Percentiles rank a stretch among this genome's conserved stretches.
Evolutionary conservation across 768 basidiomycete species (phyloP).

Genomic region (Amanita phalloides): DNA sequence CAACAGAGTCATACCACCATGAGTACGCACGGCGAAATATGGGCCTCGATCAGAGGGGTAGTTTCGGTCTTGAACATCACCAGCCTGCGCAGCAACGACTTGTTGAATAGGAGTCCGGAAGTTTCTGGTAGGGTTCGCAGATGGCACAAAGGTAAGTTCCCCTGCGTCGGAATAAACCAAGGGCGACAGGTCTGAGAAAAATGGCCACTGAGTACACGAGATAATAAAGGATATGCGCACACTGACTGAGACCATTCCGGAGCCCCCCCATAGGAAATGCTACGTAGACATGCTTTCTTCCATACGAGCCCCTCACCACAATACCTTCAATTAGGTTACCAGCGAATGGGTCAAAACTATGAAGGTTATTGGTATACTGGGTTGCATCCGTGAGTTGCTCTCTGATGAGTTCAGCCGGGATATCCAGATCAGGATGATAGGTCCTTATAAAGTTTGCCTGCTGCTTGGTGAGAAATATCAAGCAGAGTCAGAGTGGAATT

Average conservation of each 20-base stretch:
- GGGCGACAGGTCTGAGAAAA: constrained; percentile 38
- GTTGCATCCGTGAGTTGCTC: constrained; percentile 42
- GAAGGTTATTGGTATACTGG: constrained; percentile 19
- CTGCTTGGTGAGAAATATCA: background rate
- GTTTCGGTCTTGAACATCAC: background rate
- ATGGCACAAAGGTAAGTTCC: constrained; percentile 26
- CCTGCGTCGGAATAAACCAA: constrained; percentile 18
- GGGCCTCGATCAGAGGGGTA: constrained; percentile 8
- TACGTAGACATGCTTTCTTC: constrained; percentile 22
- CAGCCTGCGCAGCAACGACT: constrained; percentile 26
- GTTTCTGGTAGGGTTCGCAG: constrained; percentile 25
- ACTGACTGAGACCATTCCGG: constrained; percentile 50
- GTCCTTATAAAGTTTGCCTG: constrained; percentile 68
- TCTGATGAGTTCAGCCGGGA: constrained; percentile 57
- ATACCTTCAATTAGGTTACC: constrained; percentile 44
- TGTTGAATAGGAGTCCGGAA: constrained; percentile 68
- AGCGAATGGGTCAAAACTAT: constrained; percentile 42
- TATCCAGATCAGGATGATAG: constrained; percentile 61
- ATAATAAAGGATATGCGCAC: background rate
- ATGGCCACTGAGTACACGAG: background rate
- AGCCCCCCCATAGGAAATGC: constrained; percentile 58
- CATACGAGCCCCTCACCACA: constrained; percentile 13
- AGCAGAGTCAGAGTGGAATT: constrained; percentile 9
- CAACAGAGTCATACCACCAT: constrained; percentile 12
- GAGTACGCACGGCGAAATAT: constrained; percentile 17